phyloP scores from a whole-genome alignment of 306 rosid genomes.

The Pterocarpus santalinus region DNA sequence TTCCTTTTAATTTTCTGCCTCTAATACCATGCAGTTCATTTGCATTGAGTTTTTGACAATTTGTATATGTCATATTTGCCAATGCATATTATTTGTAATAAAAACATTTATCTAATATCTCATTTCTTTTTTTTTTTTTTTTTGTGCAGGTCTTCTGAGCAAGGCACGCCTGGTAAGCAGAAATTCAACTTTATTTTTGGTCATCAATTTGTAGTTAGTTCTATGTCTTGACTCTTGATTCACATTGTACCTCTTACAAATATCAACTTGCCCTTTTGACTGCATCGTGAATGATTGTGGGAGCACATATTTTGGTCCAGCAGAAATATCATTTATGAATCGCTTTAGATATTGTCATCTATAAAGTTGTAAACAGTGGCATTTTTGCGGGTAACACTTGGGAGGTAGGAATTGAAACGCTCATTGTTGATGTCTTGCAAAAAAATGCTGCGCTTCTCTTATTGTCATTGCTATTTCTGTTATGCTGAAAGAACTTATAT shows the following conservation, averaged over 20 bases:
- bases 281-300: conserved; percentile 11
- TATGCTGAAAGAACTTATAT: background rate
- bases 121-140: conserved; percentile 38
- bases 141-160: conserved; percentile 72
- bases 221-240: conserved; percentile 14
- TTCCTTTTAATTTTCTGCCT: background rate
- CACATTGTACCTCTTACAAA: background rate
- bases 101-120: conserved; percentile 38
- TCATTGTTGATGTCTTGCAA: background rate
- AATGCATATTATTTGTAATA: conserved; percentile 23
- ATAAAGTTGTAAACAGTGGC: background rate
- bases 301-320: background rate
- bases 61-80: background rate
- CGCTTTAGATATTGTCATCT: background rate
- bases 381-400: background rate
- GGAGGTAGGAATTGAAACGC: background rate
- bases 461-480: background rate
- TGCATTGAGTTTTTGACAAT: conserved; percentile 27
- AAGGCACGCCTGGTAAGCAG: conserved; percentile 78
- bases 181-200: conserved; percentile 36
- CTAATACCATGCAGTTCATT: conserved; percentile 20
- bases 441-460: background rate
- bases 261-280: background rate
- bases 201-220: conserved; percentile 23
- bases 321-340: background rate